These are phyloP conservation scores for Rutidosis leptorrhynchoides DNA, from an alignment of 129 eudicot genomes.

Conservation along the genomic window DNA sequence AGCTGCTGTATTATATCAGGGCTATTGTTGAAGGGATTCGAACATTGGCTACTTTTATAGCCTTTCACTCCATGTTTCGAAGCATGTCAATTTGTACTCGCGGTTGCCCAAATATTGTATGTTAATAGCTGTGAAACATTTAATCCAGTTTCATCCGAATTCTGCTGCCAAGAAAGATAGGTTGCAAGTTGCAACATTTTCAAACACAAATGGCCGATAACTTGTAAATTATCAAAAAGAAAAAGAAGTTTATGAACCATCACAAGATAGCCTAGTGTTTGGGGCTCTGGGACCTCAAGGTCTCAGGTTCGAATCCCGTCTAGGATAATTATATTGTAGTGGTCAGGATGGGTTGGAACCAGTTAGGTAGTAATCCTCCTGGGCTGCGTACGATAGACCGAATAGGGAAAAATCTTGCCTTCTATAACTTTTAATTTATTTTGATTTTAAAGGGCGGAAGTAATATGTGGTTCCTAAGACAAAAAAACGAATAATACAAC, in stretches of 20 bases:
- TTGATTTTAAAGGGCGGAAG: background rate
- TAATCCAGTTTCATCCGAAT: conserved; percentile 86
- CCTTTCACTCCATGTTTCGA: conserved; percentile 84
- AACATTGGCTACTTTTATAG: conserved; percentile 24
- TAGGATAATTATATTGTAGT: too few relatives aligned
- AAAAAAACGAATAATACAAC: too few relatives aligned
- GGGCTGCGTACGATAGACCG: too few relatives aligned
- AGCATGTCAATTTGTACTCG: conserved; percentile 79
- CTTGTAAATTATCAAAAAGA: background rate
- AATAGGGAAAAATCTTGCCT: too few relatives aligned
- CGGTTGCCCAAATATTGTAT: conserved; percentile 76
- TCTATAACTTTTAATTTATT: background rate
- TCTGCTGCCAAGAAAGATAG: conserved; percentile 43
- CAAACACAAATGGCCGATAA: background rate
- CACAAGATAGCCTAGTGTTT: too few relatives aligned
- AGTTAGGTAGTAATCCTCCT: too few relatives aligned
- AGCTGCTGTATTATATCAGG: conserved; percentile 43
- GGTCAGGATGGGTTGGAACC: too few relatives aligned
- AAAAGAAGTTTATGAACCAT: background rate
- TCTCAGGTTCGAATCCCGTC: too few relatives aligned
- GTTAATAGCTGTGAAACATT: conserved; percentile 70
- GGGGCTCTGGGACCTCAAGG: too few relatives aligned
- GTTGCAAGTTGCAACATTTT: background rate
- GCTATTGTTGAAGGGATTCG: conserved; percentile 24
- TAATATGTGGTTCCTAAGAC: background rate